Percentiles rank a stretch among this genome's conserved stretches.
Conservation (phyloP, 2,329 filamentous ascomycete species). For the Fusarium citri region DNA sequence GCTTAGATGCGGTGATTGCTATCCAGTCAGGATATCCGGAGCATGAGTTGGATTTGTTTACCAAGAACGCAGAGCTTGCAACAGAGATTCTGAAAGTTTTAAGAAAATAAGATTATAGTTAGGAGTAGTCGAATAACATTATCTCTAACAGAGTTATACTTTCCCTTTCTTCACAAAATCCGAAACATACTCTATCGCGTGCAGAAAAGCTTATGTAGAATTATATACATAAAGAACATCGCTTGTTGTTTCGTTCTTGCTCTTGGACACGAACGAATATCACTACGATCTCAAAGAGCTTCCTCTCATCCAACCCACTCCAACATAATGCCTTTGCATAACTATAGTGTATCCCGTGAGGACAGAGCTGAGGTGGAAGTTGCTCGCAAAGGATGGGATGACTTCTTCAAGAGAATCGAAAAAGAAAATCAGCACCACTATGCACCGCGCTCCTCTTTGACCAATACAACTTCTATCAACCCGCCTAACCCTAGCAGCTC, state of each 20-base stretch:
- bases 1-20: conserved; percentile 15
- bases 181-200: too few relatives aligned
- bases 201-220: neutral
- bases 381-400: neutral
- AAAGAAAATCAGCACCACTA: neutral
- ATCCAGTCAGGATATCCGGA: conserved; percentile 37
- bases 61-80: conserved; percentile 24
- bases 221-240: neutral
- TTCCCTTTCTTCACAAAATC: too few relatives aligned
- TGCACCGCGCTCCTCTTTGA: neutral
- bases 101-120: neutral
- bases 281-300: neutral
- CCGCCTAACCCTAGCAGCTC: neutral
- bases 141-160: neutral
- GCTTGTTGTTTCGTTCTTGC: neutral
- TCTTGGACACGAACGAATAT: neutral
- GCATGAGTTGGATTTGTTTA: conserved; percentile 30
- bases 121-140: neutral
- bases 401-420: neutral
- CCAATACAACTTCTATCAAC: neutral
- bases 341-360: neutral
- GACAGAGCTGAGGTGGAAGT: neutral
- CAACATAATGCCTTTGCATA: neutral
- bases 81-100: conserved; percentile 21
- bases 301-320: neutral